phyloP scores from a whole-genome alignment of 2,329 filamentous ascomycete genomes.

The Talaromyces sp. region DNA sequence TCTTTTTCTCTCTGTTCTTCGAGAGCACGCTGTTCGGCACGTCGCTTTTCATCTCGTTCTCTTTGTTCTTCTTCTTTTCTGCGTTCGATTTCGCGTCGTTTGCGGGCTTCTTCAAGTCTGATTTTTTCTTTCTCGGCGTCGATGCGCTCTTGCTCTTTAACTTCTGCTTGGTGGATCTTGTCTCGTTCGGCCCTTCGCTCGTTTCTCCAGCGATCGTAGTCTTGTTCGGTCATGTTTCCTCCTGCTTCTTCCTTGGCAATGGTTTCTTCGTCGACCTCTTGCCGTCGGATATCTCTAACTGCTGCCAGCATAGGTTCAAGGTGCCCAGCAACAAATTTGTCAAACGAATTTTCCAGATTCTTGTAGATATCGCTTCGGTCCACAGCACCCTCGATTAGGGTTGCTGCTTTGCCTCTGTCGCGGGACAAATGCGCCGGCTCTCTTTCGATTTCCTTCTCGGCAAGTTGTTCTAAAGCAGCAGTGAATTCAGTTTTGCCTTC shows the following conservation, averaged over 20 bases:
- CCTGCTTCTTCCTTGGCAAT: slow-evolving; percentile 51
- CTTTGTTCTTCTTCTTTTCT: slow-evolving; percentile 43
- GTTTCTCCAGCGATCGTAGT: slow-evolving; percentile 53
- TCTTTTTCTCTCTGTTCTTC: slow-evolving; percentile 51
- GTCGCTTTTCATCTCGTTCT: slow-evolving; percentile 45
- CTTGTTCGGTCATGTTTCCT: slow-evolving; percentile 58
- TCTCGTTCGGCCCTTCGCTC: slow-evolving; percentile 50
- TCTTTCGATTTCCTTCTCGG: slow-evolving; percentile 58
- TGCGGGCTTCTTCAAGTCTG: slow-evolving; percentile 39
- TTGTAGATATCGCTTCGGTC: slow-evolving; percentile 61
- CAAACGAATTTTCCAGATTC: slow-evolving; percentile 52
- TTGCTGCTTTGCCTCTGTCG: slow-evolving; percentile 58
- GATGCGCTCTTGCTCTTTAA: slow-evolving; percentile 50
- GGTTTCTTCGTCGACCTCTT: slow-evolving; percentile 55
- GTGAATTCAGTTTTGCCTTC: slow-evolving; percentile 51
- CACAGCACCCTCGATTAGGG: slow-evolving; percentile 60
- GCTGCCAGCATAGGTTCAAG: slow-evolving; percentile 51
- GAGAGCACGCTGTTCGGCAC: slow-evolving; percentile 48
- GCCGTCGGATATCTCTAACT: slow-evolving; percentile 53
- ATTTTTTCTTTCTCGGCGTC: slow-evolving; percentile 39
- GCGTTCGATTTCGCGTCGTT: slow-evolving; percentile 39
- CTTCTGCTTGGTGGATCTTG: slow-evolving; percentile 44
- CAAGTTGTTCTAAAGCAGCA: slow-evolving; percentile 50
- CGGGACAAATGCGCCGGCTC: slow-evolving; percentile 58
- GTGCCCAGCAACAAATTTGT: slow-evolving; percentile 51